phyloP scores from a whole-genome alignment of 805 yeast species.

The Yarrowia porcina region DNA sequence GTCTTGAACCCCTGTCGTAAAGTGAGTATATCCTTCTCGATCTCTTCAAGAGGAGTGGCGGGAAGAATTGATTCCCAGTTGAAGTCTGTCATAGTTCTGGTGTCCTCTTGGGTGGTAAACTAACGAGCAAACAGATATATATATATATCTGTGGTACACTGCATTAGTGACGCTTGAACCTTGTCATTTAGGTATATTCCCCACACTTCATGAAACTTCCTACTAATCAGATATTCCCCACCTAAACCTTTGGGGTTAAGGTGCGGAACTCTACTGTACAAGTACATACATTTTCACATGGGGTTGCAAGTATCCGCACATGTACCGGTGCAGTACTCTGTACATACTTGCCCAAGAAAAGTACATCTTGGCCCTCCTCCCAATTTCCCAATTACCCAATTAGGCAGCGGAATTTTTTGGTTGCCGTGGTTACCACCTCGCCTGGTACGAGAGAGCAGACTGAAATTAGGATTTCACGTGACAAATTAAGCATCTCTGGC shows the following conservation, averaged over 20 bases:
- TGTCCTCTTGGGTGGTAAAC: background rate
- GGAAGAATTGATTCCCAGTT: constrained; percentile 6
- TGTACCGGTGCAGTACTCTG: too few species aligned
- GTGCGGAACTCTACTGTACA: too few species aligned
- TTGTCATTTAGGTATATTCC: background rate
- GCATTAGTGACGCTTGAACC: background rate
- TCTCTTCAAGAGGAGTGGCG: background rate
- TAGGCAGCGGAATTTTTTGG: too few species aligned
- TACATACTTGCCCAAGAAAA: too few species aligned
- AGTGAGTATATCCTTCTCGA: background rate
- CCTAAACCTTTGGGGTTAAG: background rate
- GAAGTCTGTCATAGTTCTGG: background rate
- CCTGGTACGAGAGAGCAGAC: too few species aligned
- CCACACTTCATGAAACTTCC: background rate
- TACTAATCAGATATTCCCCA: background rate
- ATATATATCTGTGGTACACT: background rate
- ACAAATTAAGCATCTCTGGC: too few species aligned
- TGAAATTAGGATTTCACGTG: too few species aligned
- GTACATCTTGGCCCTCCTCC: too few species aligned
- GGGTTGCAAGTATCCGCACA: too few species aligned
- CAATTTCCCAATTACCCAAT: too few species aligned
- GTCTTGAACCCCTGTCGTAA: constrained; percentile 41
- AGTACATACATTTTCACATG: too few species aligned
- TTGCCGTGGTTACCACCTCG: too few species aligned
- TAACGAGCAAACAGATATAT: background rate